Conservation (phyloP, 2,329 filamentous ascomycete species). For the Aspergillus nomiae region DNA sequence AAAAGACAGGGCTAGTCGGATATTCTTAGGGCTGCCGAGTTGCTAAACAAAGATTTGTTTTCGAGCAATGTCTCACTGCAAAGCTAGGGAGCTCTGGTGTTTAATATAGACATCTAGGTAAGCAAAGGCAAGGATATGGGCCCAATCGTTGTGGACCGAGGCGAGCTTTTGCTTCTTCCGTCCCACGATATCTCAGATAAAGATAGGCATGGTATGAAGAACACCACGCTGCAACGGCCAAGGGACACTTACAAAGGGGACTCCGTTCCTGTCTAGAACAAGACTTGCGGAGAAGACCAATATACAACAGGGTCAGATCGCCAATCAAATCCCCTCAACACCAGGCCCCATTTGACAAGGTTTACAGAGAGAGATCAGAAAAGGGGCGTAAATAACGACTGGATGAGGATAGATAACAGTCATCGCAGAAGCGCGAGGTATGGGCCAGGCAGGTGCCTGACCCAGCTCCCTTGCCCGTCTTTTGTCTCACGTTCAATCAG, state of each 20-base stretch:
- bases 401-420: constrained; percentile 17
- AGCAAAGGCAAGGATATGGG: constrained; percentile 14
- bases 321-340: constrained; percentile 16
- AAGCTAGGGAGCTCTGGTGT: constrained; percentile 6
- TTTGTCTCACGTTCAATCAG: constrained; percentile 8
- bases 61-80: constrained; percentile 3
- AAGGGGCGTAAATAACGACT: constrained; percentile 13
- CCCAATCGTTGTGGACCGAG: constrained; percentile 17
- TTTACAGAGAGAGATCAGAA: constrained; percentile 19
- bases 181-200: constrained; percentile 11
- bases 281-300: constrained; percentile 14
- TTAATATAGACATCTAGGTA: constrained; percentile 12
- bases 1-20: background rate
- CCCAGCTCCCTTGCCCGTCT: constrained; percentile 14
- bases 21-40: background rate
- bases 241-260: constrained; percentile 9
- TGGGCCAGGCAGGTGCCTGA: constrained; percentile 18
- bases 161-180: constrained; percentile 20
- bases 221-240: constrained; percentile 16
- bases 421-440: constrained; percentile 10
- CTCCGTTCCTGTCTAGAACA: constrained; percentile 18
- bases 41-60: background rate
- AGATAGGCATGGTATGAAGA: constrained; percentile 14
- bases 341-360: constrained; percentile 14
- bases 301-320: constrained; percentile 8